A percentile compares a stretch with the other conserved stretches of the same genome.
phyloP scores from a whole-genome alignment of 495 filamentous ascomycete genomes.

The Penicillium diatomitis region DNA sequence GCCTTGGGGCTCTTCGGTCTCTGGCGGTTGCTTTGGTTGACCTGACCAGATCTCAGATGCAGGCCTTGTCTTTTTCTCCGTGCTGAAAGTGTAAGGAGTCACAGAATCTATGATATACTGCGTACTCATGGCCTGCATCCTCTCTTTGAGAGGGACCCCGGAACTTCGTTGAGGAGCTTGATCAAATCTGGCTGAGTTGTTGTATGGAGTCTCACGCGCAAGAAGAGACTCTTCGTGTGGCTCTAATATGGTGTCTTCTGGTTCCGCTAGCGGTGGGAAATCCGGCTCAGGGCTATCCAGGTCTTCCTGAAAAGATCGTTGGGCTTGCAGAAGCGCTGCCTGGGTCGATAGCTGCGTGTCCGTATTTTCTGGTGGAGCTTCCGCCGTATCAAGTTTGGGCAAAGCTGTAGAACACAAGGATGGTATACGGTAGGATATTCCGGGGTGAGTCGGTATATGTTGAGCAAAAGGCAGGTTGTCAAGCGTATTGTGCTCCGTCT shows the following conservation, averaged over 20 bases:
- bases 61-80: constrained; percentile 25
- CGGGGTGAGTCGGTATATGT: constrained; percentile 15
- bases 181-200: constrained; percentile 10
- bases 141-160: constrained; percentile 5
- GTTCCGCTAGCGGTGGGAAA: constrained; percentile 2
- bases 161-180: background rate
- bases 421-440: constrained; percentile 22
- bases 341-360: constrained; percentile 41
- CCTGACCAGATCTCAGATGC: constrained; percentile 6
- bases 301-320: constrained; percentile 39
- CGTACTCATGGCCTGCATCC: constrained; percentile 32
- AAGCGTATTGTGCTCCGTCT: constrained; percentile 17
- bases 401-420: constrained; percentile 33
- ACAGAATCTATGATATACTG: constrained; percentile 42
- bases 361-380: constrained; percentile 10
- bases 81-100: constrained; percentile 40
- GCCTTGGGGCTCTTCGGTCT: constrained; percentile 3
- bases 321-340: constrained; percentile 38
- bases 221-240: constrained; percentile 8
- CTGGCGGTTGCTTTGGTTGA: background rate
- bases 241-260: constrained; percentile 9
- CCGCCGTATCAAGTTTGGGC: constrained; percentile 14
- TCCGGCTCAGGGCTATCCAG: constrained; percentile 24
- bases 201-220: constrained; percentile 30
- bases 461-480: constrained; percentile 36